Base-by-base conservation (phyloP, 345 rosid genomes). In the Trapa incisa region DNA sequence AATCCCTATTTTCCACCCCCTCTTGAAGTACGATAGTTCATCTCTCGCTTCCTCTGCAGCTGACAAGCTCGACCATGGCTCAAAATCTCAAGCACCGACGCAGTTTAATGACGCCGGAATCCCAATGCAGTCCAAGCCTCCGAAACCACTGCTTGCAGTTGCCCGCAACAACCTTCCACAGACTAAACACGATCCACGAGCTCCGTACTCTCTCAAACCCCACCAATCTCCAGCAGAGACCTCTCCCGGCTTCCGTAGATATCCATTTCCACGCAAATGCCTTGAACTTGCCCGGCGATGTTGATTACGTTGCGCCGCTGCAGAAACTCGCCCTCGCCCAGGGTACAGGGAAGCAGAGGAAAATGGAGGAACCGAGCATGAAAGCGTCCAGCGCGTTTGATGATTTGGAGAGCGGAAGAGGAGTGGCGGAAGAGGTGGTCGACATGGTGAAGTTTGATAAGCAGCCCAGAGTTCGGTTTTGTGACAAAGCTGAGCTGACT, bases 281-380 rank as follows among this genome's bases (percentile, higher is more conserved):
- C 75, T 47, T 82, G 83, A 74, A 76, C 5, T 66, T 74, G 62
- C 85, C 89, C 2, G 86, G 86, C 29, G 86, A 81, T 74, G 80
- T 80, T 47, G 85, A 72, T 68, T 67, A 79, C 62, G 70, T 77
- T 68, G 68, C 52, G 76, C 61, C 52, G 15, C 75, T 67, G 56
- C 73, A 71, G 53, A 67, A 60, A 29, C 50, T 47, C 41, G 76
- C 53, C 2, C 50, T 47, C 41, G 76, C 53, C 2, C 52, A 69
- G 3, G 75, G 50, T 39, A 48, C 45, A 39, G 80, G 74, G 68
- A 79, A 70, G 61, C 68, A 47, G 63, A 50, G 33, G 77, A 75
- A 53, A 50, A 29, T 69, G 61, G 70, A 48, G 73, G 66, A 66
- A 68, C 75, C 74, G 32, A 70, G 68, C 73, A 72, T 62, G 72